phyloP scores from a whole-genome alignment of 164 flowering plant species.

The Tinospora cordifolia region DNA sequence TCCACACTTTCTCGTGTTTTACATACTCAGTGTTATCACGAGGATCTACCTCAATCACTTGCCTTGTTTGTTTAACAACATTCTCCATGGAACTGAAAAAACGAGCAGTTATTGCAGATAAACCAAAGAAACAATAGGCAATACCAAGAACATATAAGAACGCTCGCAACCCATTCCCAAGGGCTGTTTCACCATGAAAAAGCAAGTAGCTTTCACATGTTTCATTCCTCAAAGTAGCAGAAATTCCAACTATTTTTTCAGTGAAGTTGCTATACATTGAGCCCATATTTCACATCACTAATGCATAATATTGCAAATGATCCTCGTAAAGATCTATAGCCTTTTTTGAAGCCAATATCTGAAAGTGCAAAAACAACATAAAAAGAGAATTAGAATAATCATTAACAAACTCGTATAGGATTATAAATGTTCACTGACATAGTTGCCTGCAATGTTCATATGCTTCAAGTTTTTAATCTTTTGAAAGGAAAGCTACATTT shows the following conservation, averaged over 20 bases:
- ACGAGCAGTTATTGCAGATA: constrained; percentile 74
- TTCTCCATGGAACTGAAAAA: constrained; percentile 91
- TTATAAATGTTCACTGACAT: no score
- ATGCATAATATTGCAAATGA: not conserved
- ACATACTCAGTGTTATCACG: constrained; percentile 33
- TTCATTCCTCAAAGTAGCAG: constrained; percentile 21
- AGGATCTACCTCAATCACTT: constrained; percentile 66
- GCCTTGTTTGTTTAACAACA: constrained; percentile 76
- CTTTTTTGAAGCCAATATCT: constrained; percentile 6
- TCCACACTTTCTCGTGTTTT: constrained; percentile 73
- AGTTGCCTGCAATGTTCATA: no score
- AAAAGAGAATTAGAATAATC: not conserved
- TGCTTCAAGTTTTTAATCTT: no score
- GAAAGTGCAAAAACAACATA: not conserved
- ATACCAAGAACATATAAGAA: constrained; percentile 60
- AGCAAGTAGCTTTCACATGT: constrained; percentile 63
- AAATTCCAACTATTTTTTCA: constrained; percentile 14
- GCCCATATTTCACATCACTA: constrained; percentile 23
- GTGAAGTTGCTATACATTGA: constrained; percentile 12
- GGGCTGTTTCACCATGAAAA: constrained; percentile 43
- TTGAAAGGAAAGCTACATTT: no score
- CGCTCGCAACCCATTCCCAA: constrained; percentile 48
- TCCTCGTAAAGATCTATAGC: not conserved
- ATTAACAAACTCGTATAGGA: no score
- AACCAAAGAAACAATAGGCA: constrained; percentile 78